Evolutionary conservation across 2,329 filamentous ascomycete species (phyloP).

Genomic region (Colletotrichum tamarilloi): DNA sequence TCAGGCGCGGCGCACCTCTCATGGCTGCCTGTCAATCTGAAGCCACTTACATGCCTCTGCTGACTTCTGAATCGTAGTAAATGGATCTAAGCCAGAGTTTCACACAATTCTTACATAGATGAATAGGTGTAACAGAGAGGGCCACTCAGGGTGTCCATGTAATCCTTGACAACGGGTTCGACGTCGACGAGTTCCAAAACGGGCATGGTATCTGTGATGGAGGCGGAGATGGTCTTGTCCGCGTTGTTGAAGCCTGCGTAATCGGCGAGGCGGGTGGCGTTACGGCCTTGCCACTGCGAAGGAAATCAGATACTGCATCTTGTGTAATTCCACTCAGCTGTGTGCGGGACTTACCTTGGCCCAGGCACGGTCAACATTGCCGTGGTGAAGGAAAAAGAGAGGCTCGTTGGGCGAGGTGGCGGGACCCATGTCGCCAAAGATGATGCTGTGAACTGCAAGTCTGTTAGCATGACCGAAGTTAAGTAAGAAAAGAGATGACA

Average conservation of each 20-base stretch:
- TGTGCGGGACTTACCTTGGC: constrained; percentile 22
- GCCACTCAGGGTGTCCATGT: constrained; percentile 36
- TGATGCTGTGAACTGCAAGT: constrained; percentile 31
- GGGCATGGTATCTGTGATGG: constrained; percentile 33
- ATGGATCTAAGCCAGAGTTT: no score
- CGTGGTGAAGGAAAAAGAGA: constrained; percentile 44
- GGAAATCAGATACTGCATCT: constrained; percentile 1
- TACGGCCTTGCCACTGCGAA: constrained; percentile 37
- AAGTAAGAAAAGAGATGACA: neutral
- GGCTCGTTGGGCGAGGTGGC: constrained; percentile 43
- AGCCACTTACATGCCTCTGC: no score
- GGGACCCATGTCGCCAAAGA: constrained; percentile 41
- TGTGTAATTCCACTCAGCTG: neutral
- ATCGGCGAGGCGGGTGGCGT: constrained; percentile 34
- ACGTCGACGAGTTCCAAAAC: constrained; percentile 30
- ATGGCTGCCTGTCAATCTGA: no score
- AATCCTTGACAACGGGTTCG: constrained; percentile 34
- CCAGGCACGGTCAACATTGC: constrained; percentile 44
- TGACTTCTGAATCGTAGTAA: no score
- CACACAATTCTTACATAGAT: no score
- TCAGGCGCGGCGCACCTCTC: no score
- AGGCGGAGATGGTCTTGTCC: constrained; percentile 7
- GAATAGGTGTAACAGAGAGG: constrained; percentile 34
- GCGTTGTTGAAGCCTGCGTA: constrained; percentile 35
- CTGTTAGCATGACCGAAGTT: neutral